A percentile compares a stretch with the other conserved stretches of the same genome.
These are phyloP conservation scores for Phytophthora pluvialis DNA, from an alignment of 352 stramenopile genomes.

Conservation along the genomic window DNA sequence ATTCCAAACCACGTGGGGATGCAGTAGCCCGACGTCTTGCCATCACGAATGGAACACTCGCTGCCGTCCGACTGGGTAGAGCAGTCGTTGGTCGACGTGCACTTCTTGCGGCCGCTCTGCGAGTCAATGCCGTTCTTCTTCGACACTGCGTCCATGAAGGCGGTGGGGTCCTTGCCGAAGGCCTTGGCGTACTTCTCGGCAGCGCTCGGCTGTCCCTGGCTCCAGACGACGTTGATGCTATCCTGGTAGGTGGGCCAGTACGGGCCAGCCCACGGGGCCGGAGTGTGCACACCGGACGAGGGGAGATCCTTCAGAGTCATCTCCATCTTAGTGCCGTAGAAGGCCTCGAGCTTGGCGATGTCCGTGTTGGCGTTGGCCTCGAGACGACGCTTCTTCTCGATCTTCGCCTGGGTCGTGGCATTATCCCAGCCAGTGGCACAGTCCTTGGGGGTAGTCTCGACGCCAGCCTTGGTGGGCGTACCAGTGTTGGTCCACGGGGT, in stretches of 20 bases:
- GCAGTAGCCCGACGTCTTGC: constrained; percentile 47
- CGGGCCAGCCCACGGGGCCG: constrained; percentile 30
- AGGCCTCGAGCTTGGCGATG: constrained; percentile 33
- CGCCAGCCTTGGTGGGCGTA: constrained; percentile 7
- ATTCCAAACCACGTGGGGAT: constrained; percentile 55
- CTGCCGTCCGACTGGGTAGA: constrained; percentile 26
- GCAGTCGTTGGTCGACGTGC: constrained; percentile 38
- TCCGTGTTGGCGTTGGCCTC: constrained; percentile 30
- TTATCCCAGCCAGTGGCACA: constrained; percentile 37
- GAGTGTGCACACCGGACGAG: constrained; percentile 9
- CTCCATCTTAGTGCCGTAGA: constrained; percentile 32
- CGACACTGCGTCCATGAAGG: constrained; percentile 47
- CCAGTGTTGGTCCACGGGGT: constrained; percentile 1
- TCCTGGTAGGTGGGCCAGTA: constrained; percentile 70
- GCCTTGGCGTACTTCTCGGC: constrained; percentile 57
- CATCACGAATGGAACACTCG: constrained; percentile 36
- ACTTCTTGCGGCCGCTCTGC: constrained; percentile 26
- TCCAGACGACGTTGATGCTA: constrained; percentile 65
- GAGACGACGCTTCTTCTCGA: constrained; percentile 27
- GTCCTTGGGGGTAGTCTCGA: constrained; percentile 16
- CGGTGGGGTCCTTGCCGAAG: constrained; percentile 40
- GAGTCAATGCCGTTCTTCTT: constrained; percentile 43
- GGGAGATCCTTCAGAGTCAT: constrained; percentile 32
- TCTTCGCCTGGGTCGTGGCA: constrained; percentile 5
- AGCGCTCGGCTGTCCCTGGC: constrained; percentile 32